phyloP scores from a whole-genome alignment of 202 grass and related monocot genomes.

The Digitaria exilis region DNA sequence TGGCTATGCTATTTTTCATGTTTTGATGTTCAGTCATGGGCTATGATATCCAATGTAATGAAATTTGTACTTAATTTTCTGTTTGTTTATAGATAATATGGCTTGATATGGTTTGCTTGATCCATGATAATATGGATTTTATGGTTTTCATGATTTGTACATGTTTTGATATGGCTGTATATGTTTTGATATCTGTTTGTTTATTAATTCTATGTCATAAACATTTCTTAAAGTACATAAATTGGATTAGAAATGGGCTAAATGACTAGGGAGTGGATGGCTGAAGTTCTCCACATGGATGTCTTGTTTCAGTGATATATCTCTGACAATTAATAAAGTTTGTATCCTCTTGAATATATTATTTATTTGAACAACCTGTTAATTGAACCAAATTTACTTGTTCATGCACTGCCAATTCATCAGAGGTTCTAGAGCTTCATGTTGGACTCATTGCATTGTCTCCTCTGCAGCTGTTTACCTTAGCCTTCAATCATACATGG shows the following conservation, averaged over 20 bases:
- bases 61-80: no score
- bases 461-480: neutral
- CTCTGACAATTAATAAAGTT: neutral
- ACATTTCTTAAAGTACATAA: neutral
- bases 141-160: neutral
- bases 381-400: no score
- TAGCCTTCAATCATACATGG: neutral
- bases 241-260: neutral
- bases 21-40: neutral
- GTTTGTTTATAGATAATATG: neutral
- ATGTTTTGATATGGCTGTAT: no score
- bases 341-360: no score
- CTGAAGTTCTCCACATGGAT: neutral
- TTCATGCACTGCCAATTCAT: no score
- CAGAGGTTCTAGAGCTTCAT: neutral
- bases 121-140: no score
- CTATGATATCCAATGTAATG: neutral
- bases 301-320: neutral
- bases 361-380: no score
- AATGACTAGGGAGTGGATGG: neutral
- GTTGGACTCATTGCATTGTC: neutral
- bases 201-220: neutral
- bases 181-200: no score
- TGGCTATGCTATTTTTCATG: neutral
- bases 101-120: neutral